A percentile compares a stretch with the other conserved stretches of the same genome.
phyloP scores from a whole-genome alignment of 1,284 basidiomycete genomes.

The Lentinus polychrous region DNA sequence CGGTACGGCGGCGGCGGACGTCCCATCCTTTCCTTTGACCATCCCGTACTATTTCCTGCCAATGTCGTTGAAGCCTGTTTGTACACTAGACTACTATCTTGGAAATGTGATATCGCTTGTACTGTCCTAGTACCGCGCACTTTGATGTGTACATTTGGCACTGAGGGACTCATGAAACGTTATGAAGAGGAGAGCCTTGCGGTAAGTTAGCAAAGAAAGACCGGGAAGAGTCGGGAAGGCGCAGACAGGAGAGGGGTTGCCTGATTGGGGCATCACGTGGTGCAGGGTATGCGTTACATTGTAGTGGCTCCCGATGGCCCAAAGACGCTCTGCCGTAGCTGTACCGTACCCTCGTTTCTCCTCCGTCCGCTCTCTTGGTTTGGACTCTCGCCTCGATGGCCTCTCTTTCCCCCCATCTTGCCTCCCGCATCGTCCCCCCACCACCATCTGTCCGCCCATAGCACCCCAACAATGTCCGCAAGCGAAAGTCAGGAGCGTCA shows the following conservation, averaged over 20 bases:
- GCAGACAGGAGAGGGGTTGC: not conserved
- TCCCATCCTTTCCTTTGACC: too few relatives aligned
- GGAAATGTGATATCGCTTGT: too few relatives aligned
- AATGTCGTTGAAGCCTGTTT: too few relatives aligned
- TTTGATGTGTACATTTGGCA: too few relatives aligned
- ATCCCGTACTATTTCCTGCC: too few relatives aligned
- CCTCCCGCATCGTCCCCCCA: slow-evolving; percentile 6
- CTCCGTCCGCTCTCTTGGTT: slow-evolving; percentile 11
- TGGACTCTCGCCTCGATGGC: slow-evolving; percentile 6
- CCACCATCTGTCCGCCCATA: slow-evolving; percentile 3
- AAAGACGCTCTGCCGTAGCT: not conserved
- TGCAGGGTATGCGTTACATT: not conserved
- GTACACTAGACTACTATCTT: too few relatives aligned
- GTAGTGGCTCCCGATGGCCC: not conserved
- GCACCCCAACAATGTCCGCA: not conserved
- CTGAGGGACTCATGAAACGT: too few relatives aligned
- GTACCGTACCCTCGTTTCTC: slow-evolving; percentile 13
- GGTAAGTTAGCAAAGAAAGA: too few relatives aligned
- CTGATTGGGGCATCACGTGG: not conserved
- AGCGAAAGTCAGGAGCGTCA: not conserved
- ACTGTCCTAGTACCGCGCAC: too few relatives aligned
- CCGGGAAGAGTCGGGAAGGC: slow-evolving; percentile 1
- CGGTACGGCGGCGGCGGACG: too few relatives aligned
- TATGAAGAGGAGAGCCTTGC: too few relatives aligned
- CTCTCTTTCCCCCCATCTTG: slow-evolving; percentile 1